Percentiles rank a stretch among this genome's conserved stretches.
Evolutionary conservation across 1,139 yeast species (phyloP).

Genomic region (Meyerozyma guilliermondii): DNA sequence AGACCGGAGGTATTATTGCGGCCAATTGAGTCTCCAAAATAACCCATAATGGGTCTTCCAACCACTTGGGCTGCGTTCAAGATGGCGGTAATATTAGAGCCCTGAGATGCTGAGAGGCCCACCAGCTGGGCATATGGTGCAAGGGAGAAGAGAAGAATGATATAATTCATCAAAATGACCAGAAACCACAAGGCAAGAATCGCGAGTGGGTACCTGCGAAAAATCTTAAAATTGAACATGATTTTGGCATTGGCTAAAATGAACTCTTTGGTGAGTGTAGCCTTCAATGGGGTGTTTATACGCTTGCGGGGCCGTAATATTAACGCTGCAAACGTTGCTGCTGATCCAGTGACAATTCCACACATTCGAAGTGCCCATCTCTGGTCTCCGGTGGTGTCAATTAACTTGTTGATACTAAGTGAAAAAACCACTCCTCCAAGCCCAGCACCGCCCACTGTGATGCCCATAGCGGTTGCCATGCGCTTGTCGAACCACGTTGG

Average conservation of each 20-base stretch:
- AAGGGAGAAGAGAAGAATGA: conserved; percentile 55
- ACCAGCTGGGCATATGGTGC: conserved; percentile 58
- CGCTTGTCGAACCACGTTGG: conserved; percentile 62
- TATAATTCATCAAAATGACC: conserved; percentile 51
- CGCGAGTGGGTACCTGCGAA: conserved; percentile 33
- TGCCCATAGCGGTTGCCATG: conserved; percentile 57
- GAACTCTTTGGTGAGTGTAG: conserved; percentile 16
- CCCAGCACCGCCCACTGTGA: conserved; percentile 60
- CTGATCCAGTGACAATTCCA: conserved; percentile 43
- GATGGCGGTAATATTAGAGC: conserved; percentile 55
- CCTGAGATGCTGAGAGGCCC: conserved; percentile 52
- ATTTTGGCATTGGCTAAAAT: conserved; percentile 16
- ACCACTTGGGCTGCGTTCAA: conserved; percentile 59
- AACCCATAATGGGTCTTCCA: conserved; percentile 65
- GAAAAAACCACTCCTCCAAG: conserved; percentile 60
- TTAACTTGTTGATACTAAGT: conserved; percentile 41
- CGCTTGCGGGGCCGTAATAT: conserved; percentile 42
- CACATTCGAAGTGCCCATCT: conserved; percentile 65
- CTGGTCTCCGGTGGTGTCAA: conserved; percentile 49
- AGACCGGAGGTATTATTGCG: conserved; percentile 46
- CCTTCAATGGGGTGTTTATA: conserved; percentile 20
- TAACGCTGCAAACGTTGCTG: conserved; percentile 27
- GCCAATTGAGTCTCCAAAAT: conserved; percentile 53
- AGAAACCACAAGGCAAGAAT: conserved; percentile 53
- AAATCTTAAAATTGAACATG: conserved; percentile 25